Conservation (phyloP, 345 rosid species). For the Salix dunnii region DNA sequence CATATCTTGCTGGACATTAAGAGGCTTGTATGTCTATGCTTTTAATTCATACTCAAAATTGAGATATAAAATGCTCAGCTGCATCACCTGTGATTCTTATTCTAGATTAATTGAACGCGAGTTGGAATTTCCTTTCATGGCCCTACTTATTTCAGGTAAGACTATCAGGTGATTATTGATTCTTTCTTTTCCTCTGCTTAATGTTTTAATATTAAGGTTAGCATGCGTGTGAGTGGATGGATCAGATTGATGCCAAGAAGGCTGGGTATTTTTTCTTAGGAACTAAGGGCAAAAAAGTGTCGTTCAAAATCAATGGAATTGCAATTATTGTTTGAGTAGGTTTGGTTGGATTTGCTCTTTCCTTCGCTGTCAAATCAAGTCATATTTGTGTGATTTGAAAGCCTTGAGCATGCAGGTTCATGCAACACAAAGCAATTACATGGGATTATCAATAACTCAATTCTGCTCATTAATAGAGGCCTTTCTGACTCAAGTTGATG, state of each 20-base stretch:
- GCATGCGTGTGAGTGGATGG: not conserved
- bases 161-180: not conserved
- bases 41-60: not conserved
- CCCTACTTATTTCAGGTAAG: conserved; percentile 86
- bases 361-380: no score
- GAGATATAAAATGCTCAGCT: not conserved
- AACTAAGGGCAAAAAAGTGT: not conserved
- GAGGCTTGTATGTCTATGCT: not conserved
- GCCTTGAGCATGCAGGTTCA: no score
- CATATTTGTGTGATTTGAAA: no score
- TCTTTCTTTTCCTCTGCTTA: not conserved
- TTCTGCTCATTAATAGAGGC: no score
- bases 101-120: conserved; percentile 65
- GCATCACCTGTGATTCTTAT: conserved; percentile 1
- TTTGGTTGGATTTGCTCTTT: no score
- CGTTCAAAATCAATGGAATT: not conserved
- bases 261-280: not conserved
- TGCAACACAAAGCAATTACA: no score
- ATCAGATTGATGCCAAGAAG: not conserved
- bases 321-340: no score
- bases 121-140: conserved; percentile 87
- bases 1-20: no score
- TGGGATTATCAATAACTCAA: no score
- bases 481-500: no score
- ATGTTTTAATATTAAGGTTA: not conserved